Conservation (phyloP, 2,329 filamentous ascomycete species). For the Plectosphaerella cucumerina region DNA sequence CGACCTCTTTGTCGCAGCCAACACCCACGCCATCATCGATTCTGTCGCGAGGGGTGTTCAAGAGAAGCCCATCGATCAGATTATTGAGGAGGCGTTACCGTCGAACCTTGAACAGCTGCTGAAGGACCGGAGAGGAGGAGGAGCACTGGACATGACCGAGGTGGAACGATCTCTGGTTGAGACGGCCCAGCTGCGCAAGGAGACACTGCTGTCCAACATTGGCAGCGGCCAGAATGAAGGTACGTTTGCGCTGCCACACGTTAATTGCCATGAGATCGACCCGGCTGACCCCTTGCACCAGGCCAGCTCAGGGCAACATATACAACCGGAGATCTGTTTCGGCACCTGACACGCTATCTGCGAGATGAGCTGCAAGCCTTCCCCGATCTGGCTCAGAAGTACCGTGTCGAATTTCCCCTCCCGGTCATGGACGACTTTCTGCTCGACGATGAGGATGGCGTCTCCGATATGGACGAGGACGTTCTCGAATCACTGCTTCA, state of each 20-base stretch:
- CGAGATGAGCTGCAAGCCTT: constrained; percentile 26
- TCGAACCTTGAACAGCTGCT: constrained; percentile 49
- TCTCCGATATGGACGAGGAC: constrained; percentile 32
- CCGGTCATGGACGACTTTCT: constrained; percentile 20
- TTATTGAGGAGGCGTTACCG: constrained; percentile 52
- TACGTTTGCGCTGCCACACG: constrained; percentile 17
- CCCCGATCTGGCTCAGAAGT: constrained; percentile 26
- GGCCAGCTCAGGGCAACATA: constrained; percentile 22
- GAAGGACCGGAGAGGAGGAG: constrained; percentile 24
- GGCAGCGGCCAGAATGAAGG: constrained; percentile 8
- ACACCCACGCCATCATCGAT: constrained; percentile 48
- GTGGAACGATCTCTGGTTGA: constrained; percentile 29
- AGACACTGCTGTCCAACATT: constrained; percentile 19
- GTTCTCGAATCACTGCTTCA: constrained; percentile 35
- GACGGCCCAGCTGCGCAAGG: constrained; percentile 26
- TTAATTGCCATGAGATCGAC: constrained; percentile 28
- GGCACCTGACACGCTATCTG: constrained; percentile 26
- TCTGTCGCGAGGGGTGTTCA: constrained; percentile 44
- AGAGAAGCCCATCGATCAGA: constrained; percentile 41
- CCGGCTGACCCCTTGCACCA: constrained; percentile 30
- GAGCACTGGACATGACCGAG: constrained; percentile 22
- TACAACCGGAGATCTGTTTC: constrained; percentile 21
- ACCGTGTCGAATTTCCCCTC: constrained; percentile 29
- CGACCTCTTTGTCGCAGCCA: constrained; percentile 41
- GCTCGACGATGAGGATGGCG: constrained; percentile 25